Base-by-base conservation (phyloP, 768 basidiomycete genomes). In the Lactarius vividus region DNA sequence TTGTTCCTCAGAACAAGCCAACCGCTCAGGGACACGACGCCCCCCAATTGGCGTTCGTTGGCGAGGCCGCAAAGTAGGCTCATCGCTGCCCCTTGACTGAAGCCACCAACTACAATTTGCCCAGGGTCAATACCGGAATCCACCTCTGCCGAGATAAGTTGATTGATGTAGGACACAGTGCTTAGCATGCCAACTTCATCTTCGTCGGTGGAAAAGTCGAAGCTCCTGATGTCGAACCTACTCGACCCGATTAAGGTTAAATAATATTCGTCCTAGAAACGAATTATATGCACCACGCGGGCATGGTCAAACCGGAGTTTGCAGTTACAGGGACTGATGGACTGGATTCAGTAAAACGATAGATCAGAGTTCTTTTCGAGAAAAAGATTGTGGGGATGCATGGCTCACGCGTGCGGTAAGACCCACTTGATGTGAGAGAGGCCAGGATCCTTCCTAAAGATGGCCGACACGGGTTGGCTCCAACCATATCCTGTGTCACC, bases 401-500 rank as follows among this genome's bases (percentile, higher is more conserved):
- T 59, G 65, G 79, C 86, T 79, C 79, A 90, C 82, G 91, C 88
- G 75, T 92, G 87, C 23, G 94, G 94, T 29, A 97, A 79, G 54
- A 97, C 78, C 92, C 93, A 98, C 80, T 96, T 95, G 66, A 96
- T 80, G 73, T 95, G 89, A 15, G 82, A 79, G 37, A 94, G 78
- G 11, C 74, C 79, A 40, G 81, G 73, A 67, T 87, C 82, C 1
- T 60, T 59, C 68, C 81, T 80, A 71, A 95, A 82, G 81, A 84
- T 84, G 63, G 86, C 82, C 28, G 89, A 89, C 40, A 94, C 85
- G 13, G 49, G 29, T 3, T 88, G 87, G 68, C 85, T 77, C 91
- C 89, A 92, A 35, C 93, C 92, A 69, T 81, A 72, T 3, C 89
- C 91, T 59, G 84, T 81, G 71, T 91, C 88, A 26, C 92, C 91